A percentile compares a stretch with the other conserved stretches of the same genome.
These are phyloP conservation scores for Paecilomyces variotii DNA, from an alignment of 2,329 filamentous ascomycete genomes.

Conservation along the genomic window DNA sequence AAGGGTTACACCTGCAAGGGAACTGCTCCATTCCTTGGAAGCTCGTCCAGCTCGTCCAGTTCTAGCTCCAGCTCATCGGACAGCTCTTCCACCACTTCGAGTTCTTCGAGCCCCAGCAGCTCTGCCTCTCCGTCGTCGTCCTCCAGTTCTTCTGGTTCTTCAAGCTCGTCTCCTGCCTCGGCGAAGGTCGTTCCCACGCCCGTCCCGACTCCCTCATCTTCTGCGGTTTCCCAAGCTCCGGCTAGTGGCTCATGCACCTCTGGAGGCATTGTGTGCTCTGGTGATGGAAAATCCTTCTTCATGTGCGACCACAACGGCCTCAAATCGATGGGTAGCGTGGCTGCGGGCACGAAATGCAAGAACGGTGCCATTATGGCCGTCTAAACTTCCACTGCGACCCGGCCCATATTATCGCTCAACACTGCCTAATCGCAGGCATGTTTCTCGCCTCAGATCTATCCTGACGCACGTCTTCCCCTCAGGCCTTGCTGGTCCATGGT, in stretches of 20 bases:
- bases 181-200: neutral
- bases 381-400: neutral
- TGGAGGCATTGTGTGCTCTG: conserved; percentile 26
- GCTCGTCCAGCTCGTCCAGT: conserved; percentile 1
- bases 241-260: conserved; percentile 12
- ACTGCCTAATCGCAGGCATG: neutral
- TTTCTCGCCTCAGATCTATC: neutral
- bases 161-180: neutral
- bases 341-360: conserved; percentile 26
- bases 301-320: conserved; percentile 23
- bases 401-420: too few relatives aligned
- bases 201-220: conserved; percentile 6
- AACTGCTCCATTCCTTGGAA: conserved; percentile 22
- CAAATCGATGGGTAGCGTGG: conserved; percentile 30
- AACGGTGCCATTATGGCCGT: conserved; percentile 14
- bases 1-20: conserved; percentile 27
- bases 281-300: conserved; percentile 24
- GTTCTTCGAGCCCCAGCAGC: neutral
- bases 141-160: neutral
- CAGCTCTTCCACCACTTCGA: conserved; percentile 5
- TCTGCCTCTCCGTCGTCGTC: neutral
- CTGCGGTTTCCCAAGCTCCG: neutral
- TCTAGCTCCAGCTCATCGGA: conserved; percentile 8
- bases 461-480: neutral
- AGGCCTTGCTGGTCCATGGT: neutral